phyloP scores from a whole-genome alignment of 108 stramenopile genomes.

The Seminavis robusta region DNA sequence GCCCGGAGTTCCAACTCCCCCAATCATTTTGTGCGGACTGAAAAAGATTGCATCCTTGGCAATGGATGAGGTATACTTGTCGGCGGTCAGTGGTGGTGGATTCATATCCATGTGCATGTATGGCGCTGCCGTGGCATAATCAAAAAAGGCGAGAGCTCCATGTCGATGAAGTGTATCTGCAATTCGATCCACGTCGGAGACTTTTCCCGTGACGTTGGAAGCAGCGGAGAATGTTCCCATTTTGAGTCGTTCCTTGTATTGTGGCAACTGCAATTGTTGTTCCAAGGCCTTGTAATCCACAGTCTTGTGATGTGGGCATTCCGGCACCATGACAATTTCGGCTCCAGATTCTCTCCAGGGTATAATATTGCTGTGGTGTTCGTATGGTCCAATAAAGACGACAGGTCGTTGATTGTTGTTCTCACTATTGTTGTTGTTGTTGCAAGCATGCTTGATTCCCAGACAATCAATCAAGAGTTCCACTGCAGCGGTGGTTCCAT shows the following conservation, averaged over 20 bases:
- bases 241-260: slow-evolving; percentile 41
- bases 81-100: slow-evolving; percentile 47
- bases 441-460: slow-evolving; percentile 23
- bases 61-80: slow-evolving; percentile 55
- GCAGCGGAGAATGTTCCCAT: slow-evolving; percentile 92
- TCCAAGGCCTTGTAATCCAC: slow-evolving; percentile 79
- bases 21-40: slow-evolving; percentile 78
- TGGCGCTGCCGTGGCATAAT: slow-evolving; percentile 96
- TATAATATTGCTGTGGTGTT: slow-evolving; percentile 96
- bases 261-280: slow-evolving; percentile 39
- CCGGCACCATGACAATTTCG: slow-evolving; percentile 61
- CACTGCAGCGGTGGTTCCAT: slow-evolving; percentile 92
- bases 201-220: slow-evolving; percentile 90
- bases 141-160: slow-evolving; percentile 90
- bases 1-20: slow-evolving; percentile 87
- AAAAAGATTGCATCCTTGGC: slow-evolving; percentile 86
- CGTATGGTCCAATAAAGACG: slow-evolving; percentile 92
- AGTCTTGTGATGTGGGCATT: slow-evolving; percentile 24
- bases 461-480: slow-evolving; percentile 70
- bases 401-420: slow-evolving; percentile 38
- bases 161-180: slow-evolving; percentile 75
- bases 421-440: slow-evolving; percentile 1
- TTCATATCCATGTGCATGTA: slow-evolving; percentile 92
- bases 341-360: slow-evolving; percentile 93
- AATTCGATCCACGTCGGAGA: slow-evolving; percentile 81